Percentiles rank a stretch among this genome's conserved stretches.
phyloP scores from a whole-genome alignment of 2,329 filamentous ascomycete genomes.

The Thyridium curvatum region DNA sequence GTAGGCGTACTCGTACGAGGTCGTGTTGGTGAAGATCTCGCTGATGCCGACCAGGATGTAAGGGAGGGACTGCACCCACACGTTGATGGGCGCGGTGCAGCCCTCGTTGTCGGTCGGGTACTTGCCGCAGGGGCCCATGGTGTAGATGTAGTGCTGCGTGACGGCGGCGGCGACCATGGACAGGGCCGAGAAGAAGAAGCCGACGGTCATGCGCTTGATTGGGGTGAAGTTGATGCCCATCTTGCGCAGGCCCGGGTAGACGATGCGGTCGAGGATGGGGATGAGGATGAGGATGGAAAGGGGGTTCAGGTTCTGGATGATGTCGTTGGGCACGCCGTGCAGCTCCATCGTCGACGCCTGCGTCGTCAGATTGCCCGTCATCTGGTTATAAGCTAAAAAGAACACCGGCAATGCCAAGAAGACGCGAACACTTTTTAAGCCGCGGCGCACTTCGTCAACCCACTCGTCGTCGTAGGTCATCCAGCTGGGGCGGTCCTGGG shows the following conservation, averaged over 20 bases:
- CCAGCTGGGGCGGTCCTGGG: slow-evolving; percentile 55
- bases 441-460: slow-evolving; percentile 51
- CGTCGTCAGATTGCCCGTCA: slow-evolving; percentile 34
- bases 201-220: slow-evolving; percentile 68
- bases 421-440: slow-evolving; percentile 60
- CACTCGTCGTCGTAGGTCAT: slow-evolving; percentile 42
- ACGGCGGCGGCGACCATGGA: slow-evolving; percentile 53
- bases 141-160: slow-evolving; percentile 57
- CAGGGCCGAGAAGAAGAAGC: slow-evolving; percentile 59
- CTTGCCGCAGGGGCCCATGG: slow-evolving; percentile 49
- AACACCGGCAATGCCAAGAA: slow-evolving; percentile 64
- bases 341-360: slow-evolving; percentile 37
- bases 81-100: slow-evolving; percentile 47
- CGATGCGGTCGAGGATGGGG: slow-evolving; percentile 58
- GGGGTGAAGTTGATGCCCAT: slow-evolving; percentile 62
- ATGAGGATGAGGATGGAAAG: slow-evolving; percentile 70
- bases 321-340: slow-evolving; percentile 67
- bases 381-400: slow-evolving; percentile 45
- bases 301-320: slow-evolving; percentile 69
- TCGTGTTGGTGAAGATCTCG: slow-evolving; percentile 44
- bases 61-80: slow-evolving; percentile 51
- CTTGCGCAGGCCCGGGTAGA: slow-evolving; percentile 64
- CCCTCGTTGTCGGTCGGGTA: slow-evolving; percentile 36
- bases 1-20: slow-evolving; percentile 66
- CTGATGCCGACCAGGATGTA: slow-evolving; percentile 43